These are phyloP conservation scores for Pogostemon cablin DNA, from an alignment of 257 asterid species.

Conservation along the genomic window DNA sequence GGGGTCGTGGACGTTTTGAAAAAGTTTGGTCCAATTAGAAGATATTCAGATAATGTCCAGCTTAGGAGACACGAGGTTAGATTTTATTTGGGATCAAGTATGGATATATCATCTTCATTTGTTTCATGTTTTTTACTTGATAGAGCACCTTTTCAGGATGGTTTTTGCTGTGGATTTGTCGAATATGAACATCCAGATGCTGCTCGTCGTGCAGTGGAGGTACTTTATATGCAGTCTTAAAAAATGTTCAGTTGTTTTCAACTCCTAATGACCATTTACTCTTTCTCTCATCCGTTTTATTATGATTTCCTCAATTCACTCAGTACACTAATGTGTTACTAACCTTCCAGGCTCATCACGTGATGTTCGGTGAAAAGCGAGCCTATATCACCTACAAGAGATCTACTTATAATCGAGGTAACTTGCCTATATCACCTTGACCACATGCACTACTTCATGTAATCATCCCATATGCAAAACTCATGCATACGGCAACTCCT, in stretches of 20 bases:
- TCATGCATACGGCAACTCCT: not conserved
- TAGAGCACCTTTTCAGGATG: slow-evolving; percentile 50
- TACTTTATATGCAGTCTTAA: slow-evolving; percentile 14
- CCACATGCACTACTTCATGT: not conserved
- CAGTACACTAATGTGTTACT: not conserved
- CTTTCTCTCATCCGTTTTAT: not conserved
- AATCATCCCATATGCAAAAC: not conserved
- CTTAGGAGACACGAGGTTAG: slow-evolving; percentile 47
- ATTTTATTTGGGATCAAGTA: slow-evolving; percentile 3
- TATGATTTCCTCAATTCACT: too few species aligned
- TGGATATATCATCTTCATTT: not conserved
- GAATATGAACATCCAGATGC: slow-evolving; percentile 61
- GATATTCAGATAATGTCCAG: slow-evolving; percentile 44
- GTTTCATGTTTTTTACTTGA: slow-evolving; percentile 26
- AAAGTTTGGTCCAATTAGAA: slow-evolving; percentile 52
- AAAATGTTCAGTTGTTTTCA: not conserved
- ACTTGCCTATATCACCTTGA: not conserved
- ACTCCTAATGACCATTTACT: not conserved
- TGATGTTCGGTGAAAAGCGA: slow-evolving; percentile 45
- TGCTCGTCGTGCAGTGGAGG: slow-evolving; percentile 70
- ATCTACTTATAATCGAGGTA: slow-evolving; percentile 40
- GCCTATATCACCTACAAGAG: slow-evolving; percentile 53
- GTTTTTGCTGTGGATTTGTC: slow-evolving; percentile 72
- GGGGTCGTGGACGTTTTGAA: slow-evolving; percentile 47
- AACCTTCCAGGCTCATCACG: slow-evolving; percentile 47